These are phyloP conservation scores for Mycosphaerella sp. DNA, from an alignment of 2,329 filamentous ascomycete species.

Conservation along the genomic window DNA sequence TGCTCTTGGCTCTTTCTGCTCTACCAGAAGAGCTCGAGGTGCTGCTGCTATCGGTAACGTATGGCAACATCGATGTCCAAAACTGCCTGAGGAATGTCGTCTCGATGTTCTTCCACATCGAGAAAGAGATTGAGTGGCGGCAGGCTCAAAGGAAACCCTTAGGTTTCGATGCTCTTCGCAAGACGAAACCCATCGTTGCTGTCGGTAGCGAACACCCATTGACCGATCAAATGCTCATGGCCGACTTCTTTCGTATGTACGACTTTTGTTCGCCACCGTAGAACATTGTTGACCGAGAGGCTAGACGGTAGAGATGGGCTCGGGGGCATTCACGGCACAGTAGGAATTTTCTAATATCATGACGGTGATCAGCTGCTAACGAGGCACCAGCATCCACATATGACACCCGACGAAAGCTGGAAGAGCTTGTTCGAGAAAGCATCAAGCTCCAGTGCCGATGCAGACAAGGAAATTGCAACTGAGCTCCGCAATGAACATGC, in stretches of 20 bases:
- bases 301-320: constrained; percentile 45
- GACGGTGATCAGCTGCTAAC: constrained; percentile 1
- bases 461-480: constrained; percentile 32
- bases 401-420: constrained; percentile 45
- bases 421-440: constrained; percentile 39
- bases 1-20: constrained; percentile 78
- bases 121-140: constrained; percentile 82
- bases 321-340: constrained; percentile 44
- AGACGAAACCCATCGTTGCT: constrained; percentile 65
- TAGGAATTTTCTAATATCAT: constrained; percentile 16
- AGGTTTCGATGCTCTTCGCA: constrained; percentile 66
- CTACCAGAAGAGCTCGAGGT: constrained; percentile 79
- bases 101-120: constrained; percentile 83
- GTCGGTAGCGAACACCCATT: constrained; percentile 81
- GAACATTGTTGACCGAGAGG: constrained; percentile 7
- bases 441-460: constrained; percentile 25
- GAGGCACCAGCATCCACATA: constrained; percentile 40
- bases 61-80: constrained; percentile 84
- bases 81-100: constrained; percentile 85
- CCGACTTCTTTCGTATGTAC: constrained; percentile 70
- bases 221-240: constrained; percentile 67
- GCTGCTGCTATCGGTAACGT: constrained; percentile 78
- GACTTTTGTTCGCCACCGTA: not conserved
- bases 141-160: constrained; percentile 58
- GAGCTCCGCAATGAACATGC: constrained; percentile 37